Evolutionary conservation across 1,284 basidiomycete genomes (phyloP).

Genomic region (Puccinia novopanici): DNA sequence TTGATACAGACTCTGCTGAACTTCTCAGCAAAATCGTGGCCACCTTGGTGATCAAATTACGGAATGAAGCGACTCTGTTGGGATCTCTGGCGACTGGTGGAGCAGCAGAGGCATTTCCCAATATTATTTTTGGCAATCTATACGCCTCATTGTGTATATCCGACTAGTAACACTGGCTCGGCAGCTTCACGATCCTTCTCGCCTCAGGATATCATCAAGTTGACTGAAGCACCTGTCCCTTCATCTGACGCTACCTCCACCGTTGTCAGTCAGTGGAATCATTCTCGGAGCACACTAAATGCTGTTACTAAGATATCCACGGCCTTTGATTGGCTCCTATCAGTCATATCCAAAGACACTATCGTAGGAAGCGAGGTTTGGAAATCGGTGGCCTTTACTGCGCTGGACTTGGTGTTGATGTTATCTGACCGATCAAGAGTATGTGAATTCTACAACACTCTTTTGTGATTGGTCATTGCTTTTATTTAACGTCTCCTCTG

Average conservation of each 20-base stretch:
- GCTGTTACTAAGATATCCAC: conserved; percentile 61
- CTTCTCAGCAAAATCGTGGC: conserved; percentile 48
- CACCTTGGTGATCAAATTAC: conserved; percentile 48
- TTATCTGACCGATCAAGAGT: conserved; percentile 64
- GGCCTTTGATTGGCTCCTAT: conserved; percentile 70
- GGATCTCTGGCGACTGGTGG: conserved; percentile 44
- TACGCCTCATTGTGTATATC: conserved; percentile 49
- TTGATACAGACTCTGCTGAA: conserved; percentile 70
- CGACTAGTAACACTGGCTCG: conserved; percentile 41
- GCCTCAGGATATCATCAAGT: conserved; percentile 28
- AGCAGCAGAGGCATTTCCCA: conserved; percentile 49
- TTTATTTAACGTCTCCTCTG: background rate
- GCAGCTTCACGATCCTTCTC: conserved; percentile 6
- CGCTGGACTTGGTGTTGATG: conserved; percentile 72
- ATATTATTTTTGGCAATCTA: conserved; percentile 49
- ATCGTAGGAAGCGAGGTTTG: conserved; percentile 93
- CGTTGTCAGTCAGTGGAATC: conserved; percentile 22
- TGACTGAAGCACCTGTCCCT: conserved; percentile 8
- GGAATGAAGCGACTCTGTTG: conserved; percentile 41
- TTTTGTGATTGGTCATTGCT: background rate
- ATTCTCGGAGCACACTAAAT: conserved; percentile 41
- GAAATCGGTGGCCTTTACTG: conserved; percentile 89
- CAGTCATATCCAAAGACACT: conserved; percentile 81
- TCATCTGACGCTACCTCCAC: conserved; percentile 37
- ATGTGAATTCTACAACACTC: conserved; percentile 1